phyloP scores from a whole-genome alignment of 441 rosid genomes.

The Rhodomyrtus psidioides region DNA sequence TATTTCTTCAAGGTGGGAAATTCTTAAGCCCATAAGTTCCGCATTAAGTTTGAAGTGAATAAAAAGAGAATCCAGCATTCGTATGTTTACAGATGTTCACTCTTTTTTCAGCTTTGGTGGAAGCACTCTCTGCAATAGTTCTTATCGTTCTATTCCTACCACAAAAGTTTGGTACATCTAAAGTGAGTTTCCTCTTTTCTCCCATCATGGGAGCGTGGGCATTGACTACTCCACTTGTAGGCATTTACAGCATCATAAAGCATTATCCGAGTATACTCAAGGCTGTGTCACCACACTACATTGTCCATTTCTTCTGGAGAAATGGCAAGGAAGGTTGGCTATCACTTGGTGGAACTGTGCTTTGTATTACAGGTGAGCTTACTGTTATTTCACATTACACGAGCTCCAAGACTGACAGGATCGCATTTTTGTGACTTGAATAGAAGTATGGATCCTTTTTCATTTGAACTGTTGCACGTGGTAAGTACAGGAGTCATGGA shows the following conservation, averaged over 20 bases:
- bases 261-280: slow-evolving; percentile 53
- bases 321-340: slow-evolving; percentile 60
- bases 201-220: slow-evolving; percentile 73
- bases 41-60: not conserved
- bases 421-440: not conserved
- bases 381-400: not conserved
- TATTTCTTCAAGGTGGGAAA: not conserved
- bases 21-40: not conserved
- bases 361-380: slow-evolving; percentile 51
- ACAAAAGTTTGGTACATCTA: slow-evolving; percentile 58
- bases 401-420: not conserved
- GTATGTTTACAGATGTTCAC: not conserved
- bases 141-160: slow-evolving; percentile 42
- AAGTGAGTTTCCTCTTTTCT: slow-evolving; percentile 60
- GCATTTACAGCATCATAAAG: slow-evolving; percentile 46
- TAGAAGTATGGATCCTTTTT: not conserved
- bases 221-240: slow-evolving; percentile 48
- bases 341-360: slow-evolving; percentile 55
- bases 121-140: slow-evolving; percentile 46
- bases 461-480: too few relatives aligned
- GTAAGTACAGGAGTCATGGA: too few relatives aligned
- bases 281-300: slow-evolving; percentile 53
- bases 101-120: slow-evolving; percentile 40
- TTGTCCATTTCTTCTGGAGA: slow-evolving; percentile 35
- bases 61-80: not conserved